These are phyloP conservation scores for Pythium scleroteichum DNA, from an alignment of 352 stramenopile genomes.

Conservation along the genomic window DNA sequence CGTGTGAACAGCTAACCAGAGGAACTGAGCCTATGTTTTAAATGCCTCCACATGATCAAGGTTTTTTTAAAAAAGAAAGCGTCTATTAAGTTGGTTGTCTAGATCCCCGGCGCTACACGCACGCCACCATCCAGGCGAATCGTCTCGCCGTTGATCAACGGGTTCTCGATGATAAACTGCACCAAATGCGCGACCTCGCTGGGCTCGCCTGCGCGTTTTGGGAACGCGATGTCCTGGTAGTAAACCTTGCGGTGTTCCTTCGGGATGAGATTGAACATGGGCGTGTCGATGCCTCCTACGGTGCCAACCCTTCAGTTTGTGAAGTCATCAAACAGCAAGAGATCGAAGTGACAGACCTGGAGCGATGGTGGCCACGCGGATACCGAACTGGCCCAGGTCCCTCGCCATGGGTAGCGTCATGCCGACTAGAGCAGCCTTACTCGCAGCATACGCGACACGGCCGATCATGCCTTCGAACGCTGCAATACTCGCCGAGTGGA, in stretches of 20 bases:
- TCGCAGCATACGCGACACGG: slow-evolving; percentile 95
- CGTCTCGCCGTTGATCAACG: too few species aligned
- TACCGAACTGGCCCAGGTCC: slow-evolving; percentile 91
- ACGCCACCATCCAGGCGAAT: too few species aligned
- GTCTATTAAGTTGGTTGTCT: too few species aligned
- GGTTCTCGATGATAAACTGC: not conserved
- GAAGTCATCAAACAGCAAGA: too few species aligned
- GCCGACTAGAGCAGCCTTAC: slow-evolving; percentile 94
- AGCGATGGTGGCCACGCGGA: slow-evolving; percentile 96
- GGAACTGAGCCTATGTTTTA: too few species aligned
- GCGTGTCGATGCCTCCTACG: slow-evolving; percentile 94
- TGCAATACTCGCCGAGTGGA: slow-evolving; percentile 98
- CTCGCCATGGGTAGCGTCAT: slow-evolving; percentile 97
- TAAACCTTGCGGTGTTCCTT: slow-evolving; percentile 93
- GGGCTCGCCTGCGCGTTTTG: slow-evolving; percentile 45
- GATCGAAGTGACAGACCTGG: slow-evolving; percentile 43
- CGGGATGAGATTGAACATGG: slow-evolving; percentile 91
- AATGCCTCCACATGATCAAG: too few species aligned
- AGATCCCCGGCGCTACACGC: too few species aligned
- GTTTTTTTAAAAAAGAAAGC: too few species aligned
- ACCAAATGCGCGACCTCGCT: not conserved
- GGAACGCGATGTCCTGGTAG: slow-evolving; percentile 92
- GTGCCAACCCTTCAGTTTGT: too few species aligned
- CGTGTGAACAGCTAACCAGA: too few species aligned
- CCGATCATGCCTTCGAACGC: slow-evolving; percentile 97